Base-by-base conservation (phyloP, 331 rosid species). In the Dryas integrifolia region DNA sequence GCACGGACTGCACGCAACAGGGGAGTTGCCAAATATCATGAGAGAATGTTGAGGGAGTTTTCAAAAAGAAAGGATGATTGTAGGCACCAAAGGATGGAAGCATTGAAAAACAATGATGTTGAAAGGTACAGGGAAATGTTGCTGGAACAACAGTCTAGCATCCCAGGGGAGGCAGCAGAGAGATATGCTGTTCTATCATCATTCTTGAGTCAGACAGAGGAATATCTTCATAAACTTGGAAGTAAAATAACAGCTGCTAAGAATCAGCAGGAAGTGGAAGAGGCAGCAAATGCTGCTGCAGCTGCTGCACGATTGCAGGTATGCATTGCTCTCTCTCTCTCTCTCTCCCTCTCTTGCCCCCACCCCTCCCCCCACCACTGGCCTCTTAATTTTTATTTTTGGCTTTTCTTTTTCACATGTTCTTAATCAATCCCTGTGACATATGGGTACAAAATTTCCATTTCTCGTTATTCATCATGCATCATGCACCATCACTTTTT, bases 21-120 rank as follows among this genome's bases (percentile, higher is more conserved):
- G 68, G 99, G 99, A 62, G 99, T 95, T 80, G 99, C 96, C 39
- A 95, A 95, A 85, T 95, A 90, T 86, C 99, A 95, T 9, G 99
- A 95, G 84, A 90, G 75, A 82, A 92, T 92, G 97, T 75, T 95
- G 84, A 83, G 94, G 80, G 99, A 95, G 76, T 95, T 92, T 73
- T 95, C 98, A 9, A 95, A 92, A 77, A 91, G 85, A 65, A 95
- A 95, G 82, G 99, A 95, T 80, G 98, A 95, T 75, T 96, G 87
- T 62, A 86, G 99, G 83, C 86, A 82, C 82, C 88, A 80, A 81
- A 90, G 99, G 80, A 81, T 95, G 96, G 99, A 95, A 81, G 99
- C 99, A 62, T 81, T 95, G 75, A 95, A 95, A 76, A 95, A 95
- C 76, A 95, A 95, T 77, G 99, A 95, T 65, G 99, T 95, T 30